Evolutionary conservation across 805 yeast species (phyloP).

Genomic region (Cyberlindnera sargentensis): DNA sequence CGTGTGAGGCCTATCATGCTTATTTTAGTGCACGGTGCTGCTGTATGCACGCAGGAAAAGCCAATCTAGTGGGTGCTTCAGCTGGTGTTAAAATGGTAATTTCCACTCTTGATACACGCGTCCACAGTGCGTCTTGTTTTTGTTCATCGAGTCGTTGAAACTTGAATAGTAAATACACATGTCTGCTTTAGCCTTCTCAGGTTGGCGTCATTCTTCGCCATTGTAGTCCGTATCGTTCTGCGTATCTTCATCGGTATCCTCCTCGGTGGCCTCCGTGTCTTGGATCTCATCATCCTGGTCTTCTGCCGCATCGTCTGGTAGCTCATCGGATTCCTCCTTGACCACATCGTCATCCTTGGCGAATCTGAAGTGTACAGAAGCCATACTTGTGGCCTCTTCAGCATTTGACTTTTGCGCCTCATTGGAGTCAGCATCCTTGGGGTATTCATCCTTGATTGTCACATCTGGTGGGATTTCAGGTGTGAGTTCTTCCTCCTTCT

Average conservation of each 20-base stretch:
- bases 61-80: too few relatives aligned
- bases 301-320: neutral
- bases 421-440: neutral
- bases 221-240: constrained; percentile 3
- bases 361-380: constrained; percentile 9
- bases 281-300: neutral
- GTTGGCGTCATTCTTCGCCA: neutral
- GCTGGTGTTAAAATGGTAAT: too few relatives aligned
- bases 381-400: neutral
- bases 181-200: too few relatives aligned
- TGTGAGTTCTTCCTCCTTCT: neutral
- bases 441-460: neutral
- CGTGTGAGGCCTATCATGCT: too few relatives aligned
- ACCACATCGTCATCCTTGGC: neutral
- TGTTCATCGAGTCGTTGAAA: too few relatives aligned
- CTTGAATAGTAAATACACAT: too few relatives aligned
- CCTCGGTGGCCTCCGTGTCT: neutral
- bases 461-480: neutral
- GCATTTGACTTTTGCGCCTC: neutral
- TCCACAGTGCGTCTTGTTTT: too few relatives aligned
- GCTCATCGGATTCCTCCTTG: neutral
- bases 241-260: constrained; percentile 1
- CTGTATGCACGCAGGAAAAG: too few relatives aligned
- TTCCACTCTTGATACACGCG: too few relatives aligned
- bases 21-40: too few relatives aligned